phyloP scores from a whole-genome alignment of 371 early-diverging fungal genomes.

The Rhizopus microsporus region DNA sequence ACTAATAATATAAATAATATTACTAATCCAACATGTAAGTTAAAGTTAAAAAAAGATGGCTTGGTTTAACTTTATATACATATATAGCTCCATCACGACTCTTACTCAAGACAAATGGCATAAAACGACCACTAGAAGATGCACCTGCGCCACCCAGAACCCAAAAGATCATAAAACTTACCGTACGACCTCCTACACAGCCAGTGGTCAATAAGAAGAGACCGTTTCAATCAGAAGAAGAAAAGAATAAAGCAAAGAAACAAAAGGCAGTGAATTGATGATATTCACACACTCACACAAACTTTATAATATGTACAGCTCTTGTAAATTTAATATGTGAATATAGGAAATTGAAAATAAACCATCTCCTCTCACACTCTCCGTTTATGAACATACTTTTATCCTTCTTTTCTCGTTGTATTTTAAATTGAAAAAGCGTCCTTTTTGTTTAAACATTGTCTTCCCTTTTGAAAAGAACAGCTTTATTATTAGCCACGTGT shows the following conservation, averaged over 20 bases:
- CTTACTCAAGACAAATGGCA: not conserved
- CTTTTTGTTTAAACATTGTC: too few species aligned
- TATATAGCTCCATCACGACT: not conserved
- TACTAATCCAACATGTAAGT: too few species aligned
- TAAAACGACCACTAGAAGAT: conserved; percentile 3
- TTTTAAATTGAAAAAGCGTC: too few species aligned
- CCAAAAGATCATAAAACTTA: conserved; percentile 29
- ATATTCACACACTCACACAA: too few species aligned
- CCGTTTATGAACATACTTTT: too few species aligned
- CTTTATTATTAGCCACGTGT: too few species aligned
- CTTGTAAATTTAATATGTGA: too few species aligned
- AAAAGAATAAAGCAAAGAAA: not conserved
- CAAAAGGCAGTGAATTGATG: not conserved
- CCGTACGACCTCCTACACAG: conserved; percentile 24
- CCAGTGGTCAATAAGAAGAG: not conserved
- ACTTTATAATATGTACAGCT: too few species aligned
- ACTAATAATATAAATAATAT: not conserved
- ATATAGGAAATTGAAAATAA: too few species aligned
- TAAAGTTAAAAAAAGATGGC: not conserved
- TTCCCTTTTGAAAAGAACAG: too few species aligned
- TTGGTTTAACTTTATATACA: not conserved
- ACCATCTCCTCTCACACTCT: too few species aligned
- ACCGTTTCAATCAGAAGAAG: not conserved
- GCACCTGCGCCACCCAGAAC: not conserved
- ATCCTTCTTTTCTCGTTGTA: too few species aligned